Conservation (phyloP, 768 basidiomycete species). For the Fomitopsis serialis region DNA sequence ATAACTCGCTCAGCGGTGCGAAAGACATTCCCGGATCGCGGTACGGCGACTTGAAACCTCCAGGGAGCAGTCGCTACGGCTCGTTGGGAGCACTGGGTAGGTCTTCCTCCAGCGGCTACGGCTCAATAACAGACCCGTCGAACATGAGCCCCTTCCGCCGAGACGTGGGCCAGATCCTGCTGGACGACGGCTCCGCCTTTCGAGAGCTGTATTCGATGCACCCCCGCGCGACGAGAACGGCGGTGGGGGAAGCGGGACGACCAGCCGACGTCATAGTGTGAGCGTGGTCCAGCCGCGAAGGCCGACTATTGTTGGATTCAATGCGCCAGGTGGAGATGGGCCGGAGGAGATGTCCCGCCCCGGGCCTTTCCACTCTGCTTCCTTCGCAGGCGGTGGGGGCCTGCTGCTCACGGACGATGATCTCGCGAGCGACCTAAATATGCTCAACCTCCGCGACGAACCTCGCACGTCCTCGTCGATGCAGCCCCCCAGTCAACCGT, state of each 20-base stretch:
- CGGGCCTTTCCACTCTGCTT: slow-evolving; percentile 24
- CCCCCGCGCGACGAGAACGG: slow-evolving; percentile 61
- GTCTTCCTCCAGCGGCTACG: slow-evolving; percentile 50
- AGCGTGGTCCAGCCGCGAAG: slow-evolving; percentile 75
- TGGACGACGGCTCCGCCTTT: slow-evolving; percentile 69
- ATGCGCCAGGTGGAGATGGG: slow-evolving; percentile 44
- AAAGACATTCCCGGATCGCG: slow-evolving; percentile 49
- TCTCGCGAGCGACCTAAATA: slow-evolving; percentile 63
- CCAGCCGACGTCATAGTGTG: slow-evolving; percentile 79
- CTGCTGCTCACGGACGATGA: slow-evolving; percentile 77
- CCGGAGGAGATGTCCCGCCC: slow-evolving; percentile 34
- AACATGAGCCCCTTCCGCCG: slow-evolving; percentile 86
- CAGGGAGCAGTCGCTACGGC: slow-evolving; percentile 58
- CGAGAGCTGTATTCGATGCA: slow-evolving; percentile 75
- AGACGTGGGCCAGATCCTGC: slow-evolving; percentile 72
- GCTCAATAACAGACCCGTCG: slow-evolving; percentile 50
- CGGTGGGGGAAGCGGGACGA: slow-evolving; percentile 68
- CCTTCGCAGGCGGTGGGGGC: slow-evolving; percentile 41
- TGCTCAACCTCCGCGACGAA: slow-evolving; percentile 50
- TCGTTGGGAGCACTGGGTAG: slow-evolving; percentile 51
- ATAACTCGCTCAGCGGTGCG: slow-evolving; percentile 47
- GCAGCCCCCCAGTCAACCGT: slow-evolving; percentile 60
- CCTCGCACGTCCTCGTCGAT: slow-evolving; percentile 35
- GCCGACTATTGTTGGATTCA: slow-evolving; percentile 64
- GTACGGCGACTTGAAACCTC: slow-evolving; percentile 61